Base-by-base conservation (phyloP, 768 basidiomycete species). In the Gautieria morchelliformis region DNA sequence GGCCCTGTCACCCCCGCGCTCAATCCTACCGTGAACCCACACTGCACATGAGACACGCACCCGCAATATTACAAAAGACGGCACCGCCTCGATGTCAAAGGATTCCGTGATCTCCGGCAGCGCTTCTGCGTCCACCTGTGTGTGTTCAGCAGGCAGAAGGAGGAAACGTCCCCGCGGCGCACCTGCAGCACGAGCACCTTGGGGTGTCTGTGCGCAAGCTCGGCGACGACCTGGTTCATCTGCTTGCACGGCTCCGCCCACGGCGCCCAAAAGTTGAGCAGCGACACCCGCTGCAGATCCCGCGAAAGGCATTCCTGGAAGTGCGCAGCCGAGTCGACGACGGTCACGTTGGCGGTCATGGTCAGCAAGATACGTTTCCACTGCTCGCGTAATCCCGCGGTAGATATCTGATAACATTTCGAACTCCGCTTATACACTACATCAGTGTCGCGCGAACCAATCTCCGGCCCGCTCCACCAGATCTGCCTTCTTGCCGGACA, bases 231-330 rank as follows among this genome's bases (percentile, higher is more conserved):
- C 45, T 83, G 75, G 72, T 93, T 93, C 87, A 96, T 95, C 64
- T 85, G 79, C 63, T 78, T 78, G 75, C 94, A 98, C 41, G 93
- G 93, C 60, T 82, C 87, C 0, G 93, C 96, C 91, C 92, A 88
- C 70, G 82, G 75, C 44, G 94, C 90, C 88, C 93, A 94, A 69
- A 97, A 99, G 72, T 89, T 91, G 66, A 96, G 83, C 39, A 95
- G 75, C 4, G 93, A 93, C 22, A 95, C 79, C 20, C 89, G 76
- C 19, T 79, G 71, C 35, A 99, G 80, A 70, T 98, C 94, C 20
- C 70, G 65, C 0, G 83, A 84, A 48, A 97, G 81, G 9, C 89
- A 70, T 7, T 72, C 65, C 67, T 90, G 82, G 72, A 98, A 92
- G 51, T 90, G 79, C 1, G 78, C 71, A 1, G 89, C 69, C 4